These are phyloP conservation scores for Scutellaria galericulata DNA, from an alignment of 257 asterid genomes.

Conservation along the genomic window DNA sequence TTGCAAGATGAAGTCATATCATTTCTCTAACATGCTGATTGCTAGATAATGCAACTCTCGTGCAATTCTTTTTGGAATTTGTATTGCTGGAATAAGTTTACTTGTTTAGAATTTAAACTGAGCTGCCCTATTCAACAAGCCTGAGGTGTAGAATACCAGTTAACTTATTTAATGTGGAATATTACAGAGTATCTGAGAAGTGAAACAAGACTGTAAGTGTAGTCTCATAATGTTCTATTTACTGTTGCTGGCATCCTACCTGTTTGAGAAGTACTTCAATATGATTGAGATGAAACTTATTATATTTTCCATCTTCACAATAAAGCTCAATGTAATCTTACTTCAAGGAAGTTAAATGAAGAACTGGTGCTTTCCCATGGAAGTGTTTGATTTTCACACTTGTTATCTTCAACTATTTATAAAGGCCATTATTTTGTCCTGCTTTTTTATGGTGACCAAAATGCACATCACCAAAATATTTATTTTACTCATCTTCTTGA, in stretches of 20 bases:
- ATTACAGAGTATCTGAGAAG: neutral
- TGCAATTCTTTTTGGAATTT: neutral
- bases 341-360: neutral
- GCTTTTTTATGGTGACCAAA: neutral
- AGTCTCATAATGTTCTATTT: neutral
- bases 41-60: neutral
- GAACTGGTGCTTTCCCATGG: neutral
- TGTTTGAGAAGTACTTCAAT: neutral
- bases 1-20: slow-evolving; percentile 11
- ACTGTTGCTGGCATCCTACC: neutral
- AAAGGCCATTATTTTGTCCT: neutral
- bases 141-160: neutral
- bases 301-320: neutral
- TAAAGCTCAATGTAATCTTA: neutral
- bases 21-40: slow-evolving; percentile 7
- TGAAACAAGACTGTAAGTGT: neutral
- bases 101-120: neutral
- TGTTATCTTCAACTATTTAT: neutral
- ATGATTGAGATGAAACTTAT: neutral
- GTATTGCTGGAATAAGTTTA: neutral
- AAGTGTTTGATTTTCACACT: neutral
- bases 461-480: neutral
- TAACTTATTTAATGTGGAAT: neutral
- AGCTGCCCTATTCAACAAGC: neutral
- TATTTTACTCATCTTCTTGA: neutral